Evolutionary conservation across 2,329 filamentous ascomycete genomes (phyloP), one percentile per base, ranked within the genome.

Genomic region (Pestalotiopsis sp.): DNA sequence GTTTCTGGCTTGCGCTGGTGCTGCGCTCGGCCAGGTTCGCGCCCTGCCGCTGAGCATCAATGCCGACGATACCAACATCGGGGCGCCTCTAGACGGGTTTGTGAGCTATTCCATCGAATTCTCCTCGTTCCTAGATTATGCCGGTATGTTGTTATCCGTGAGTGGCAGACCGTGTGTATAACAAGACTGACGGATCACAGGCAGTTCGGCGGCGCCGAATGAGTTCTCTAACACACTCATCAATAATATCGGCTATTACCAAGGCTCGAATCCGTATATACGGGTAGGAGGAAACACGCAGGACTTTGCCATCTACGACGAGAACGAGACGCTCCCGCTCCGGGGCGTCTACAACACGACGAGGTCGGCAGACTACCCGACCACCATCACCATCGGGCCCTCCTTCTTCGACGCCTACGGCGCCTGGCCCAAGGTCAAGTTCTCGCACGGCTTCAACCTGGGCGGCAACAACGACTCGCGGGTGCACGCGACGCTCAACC

Each of bases 261-360:
- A 81, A 14, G 88, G 88, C 9, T 82, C 81, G 6, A 89, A 88
- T 70, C 89, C 89, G 2, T 83, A 87, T 72, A 86, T 91, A 67
- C 82, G 89, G 17, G 88, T 91, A 1, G 89, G 90, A 3, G 90
- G 89, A n/a, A 91, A 91, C 73, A 91, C 89, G 0, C 89, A 91
- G 77, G 89, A 91, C 78, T 90, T 87, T 71, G 87, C 88, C 4
- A 80, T 91, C 49, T 91, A 88, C 77, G 84, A 91, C 71, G 78
- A 83, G 1, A 83, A 82, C 3, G 83, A 89, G 5, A 75, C 81
- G 1, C 79, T 80, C 6, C 86, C 85, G 5, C 79, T 86, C 11
- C 82, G 88, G 64, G 88, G 88, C 38, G 87, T 83, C 2, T 80
- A 86, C 65, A 81, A 89, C 67, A 80, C 82, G 0, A 75, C 77